phyloP scores from a whole-genome alignment of 345 rosid species.

The Anacardium occidentale region DNA sequence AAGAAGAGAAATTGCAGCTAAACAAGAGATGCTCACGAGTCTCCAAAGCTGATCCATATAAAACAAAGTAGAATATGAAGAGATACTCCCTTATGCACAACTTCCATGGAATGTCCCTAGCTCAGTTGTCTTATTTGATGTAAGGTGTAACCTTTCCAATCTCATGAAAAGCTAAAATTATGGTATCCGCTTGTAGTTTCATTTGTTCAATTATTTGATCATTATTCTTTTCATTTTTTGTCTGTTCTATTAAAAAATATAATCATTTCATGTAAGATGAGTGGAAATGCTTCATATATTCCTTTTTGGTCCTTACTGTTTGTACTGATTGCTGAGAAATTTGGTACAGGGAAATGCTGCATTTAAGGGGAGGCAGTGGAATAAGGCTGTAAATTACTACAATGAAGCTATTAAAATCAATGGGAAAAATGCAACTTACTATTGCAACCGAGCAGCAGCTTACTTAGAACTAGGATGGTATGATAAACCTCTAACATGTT shows the following conservation, averaged over 20 bases:
- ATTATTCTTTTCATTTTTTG: background rate
- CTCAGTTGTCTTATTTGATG: too few species aligned
- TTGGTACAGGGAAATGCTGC: conserved; percentile 85
- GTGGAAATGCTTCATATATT: background rate
- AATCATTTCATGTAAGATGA: background rate
- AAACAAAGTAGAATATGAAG: too few species aligned
- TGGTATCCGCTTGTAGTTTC: background rate
- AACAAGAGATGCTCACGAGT: too few species aligned
- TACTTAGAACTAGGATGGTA: conserved; percentile 80
- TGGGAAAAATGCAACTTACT: conserved; percentile 65
- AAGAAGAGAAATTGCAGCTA: too few species aligned
- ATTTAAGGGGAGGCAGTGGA: conserved; percentile 79
- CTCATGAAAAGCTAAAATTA: too few species aligned
- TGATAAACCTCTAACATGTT: conserved; percentile 7
- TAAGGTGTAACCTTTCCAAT: too few species aligned
- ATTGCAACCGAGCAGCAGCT: conserved; percentile 87
- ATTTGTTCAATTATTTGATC: background rate
- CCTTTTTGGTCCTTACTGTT: background rate
- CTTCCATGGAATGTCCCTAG: too few species aligned
- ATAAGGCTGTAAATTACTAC: conserved; percentile 75
- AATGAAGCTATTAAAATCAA: conserved; percentile 85
- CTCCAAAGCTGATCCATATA: too few species aligned
- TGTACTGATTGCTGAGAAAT: conserved; percentile 14
- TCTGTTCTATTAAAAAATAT: background rate
- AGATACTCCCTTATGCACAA: too few species aligned